phyloP scores from a whole-genome alignment of 352 stramenopile species.

The Pilasporangium apinafurcum region DNA sequence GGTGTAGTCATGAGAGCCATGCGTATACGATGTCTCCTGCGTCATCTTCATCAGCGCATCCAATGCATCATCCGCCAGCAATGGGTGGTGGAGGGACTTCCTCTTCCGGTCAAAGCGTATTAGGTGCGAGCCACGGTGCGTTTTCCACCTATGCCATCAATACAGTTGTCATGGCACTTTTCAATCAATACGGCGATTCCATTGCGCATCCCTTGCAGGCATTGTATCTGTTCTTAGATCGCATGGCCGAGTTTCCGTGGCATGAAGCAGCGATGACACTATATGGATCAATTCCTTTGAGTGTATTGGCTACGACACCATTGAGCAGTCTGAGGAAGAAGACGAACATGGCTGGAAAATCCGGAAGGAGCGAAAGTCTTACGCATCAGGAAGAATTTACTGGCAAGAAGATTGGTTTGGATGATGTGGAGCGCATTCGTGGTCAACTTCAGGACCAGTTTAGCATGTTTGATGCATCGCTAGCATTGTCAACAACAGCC shows the following conservation, averaged over 20 bases:
- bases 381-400: slow-evolving; percentile 8
- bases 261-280: slow-evolving; percentile 73
- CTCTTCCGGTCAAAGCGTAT: slow-evolving; percentile 31
- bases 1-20: slow-evolving; percentile 83
- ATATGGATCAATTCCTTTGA: slow-evolving; percentile 65
- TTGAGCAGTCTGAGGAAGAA: slow-evolving; percentile 22
- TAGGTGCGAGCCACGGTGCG: slow-evolving; percentile 72
- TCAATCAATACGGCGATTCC: slow-evolving; percentile 71
- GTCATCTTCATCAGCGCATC: slow-evolving; percentile 3
- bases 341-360: slow-evolving; percentile 2
- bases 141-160: slow-evolving; percentile 86
- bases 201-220: slow-evolving; percentile 80
- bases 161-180: slow-evolving; percentile 85
- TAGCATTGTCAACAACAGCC: slow-evolving; percentile 4
- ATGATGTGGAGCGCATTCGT: slow-evolving; percentile 46
- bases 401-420: slow-evolving; percentile 20
- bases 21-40: slow-evolving; percentile 29
- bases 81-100: background rate
- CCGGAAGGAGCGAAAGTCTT: no score
- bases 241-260: slow-evolving; percentile 83
- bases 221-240: slow-evolving; percentile 81
- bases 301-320: slow-evolving; percentile 29
- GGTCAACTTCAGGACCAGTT: slow-evolving; percentile 50
- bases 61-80: background rate
- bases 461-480: slow-evolving; percentile 31